Evolutionary conservation across 2,329 filamentous ascomycete species (phyloP).

Genomic region (Lojkania enalia): DNA sequence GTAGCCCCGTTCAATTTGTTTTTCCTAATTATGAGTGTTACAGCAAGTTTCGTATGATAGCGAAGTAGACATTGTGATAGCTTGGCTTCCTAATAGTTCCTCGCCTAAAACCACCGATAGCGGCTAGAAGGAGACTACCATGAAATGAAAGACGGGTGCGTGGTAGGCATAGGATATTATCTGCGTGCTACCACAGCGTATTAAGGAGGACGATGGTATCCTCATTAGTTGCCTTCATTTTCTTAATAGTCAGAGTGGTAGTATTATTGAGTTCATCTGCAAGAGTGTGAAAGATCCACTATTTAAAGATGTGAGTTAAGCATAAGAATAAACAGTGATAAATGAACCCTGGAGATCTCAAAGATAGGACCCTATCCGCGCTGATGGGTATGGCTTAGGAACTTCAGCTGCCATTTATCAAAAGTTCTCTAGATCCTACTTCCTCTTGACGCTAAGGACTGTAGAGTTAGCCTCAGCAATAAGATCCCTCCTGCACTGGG

Average conservation of each 20-base stretch:
- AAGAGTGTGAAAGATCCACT: constrained; percentile 2
- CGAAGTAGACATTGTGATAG: neutral
- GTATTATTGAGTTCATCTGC: constrained; percentile 1
- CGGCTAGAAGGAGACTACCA: constrained; percentile 2
- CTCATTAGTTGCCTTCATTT: constrained; percentile 1
- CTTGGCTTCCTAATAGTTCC: neutral
- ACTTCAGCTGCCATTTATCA: neutral
- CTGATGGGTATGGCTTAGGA: neutral
- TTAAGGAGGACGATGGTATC: constrained; percentile 3
- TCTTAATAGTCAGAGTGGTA: neutral
- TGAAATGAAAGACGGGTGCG: constrained; percentile 3
- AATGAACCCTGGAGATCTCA: neutral
- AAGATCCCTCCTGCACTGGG: neutral
- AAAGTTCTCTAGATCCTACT: neutral
- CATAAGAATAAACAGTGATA: too few relatives aligned
- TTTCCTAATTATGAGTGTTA: constrained; percentile 1
- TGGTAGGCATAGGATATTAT: constrained; percentile 1
- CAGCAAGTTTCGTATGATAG: constrained; percentile 1
- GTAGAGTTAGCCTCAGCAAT: neutral
- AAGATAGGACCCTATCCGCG: neutral
- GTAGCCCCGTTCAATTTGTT: constrained; percentile 2
- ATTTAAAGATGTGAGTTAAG: constrained; percentile 2
- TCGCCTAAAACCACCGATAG: constrained; percentile 3
- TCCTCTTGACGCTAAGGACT: neutral
- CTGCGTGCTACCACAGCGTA: constrained; percentile 1